These are phyloP conservation scores for Dipteronia dyeriana DNA, from an alignment of 345 rosid species.

Conservation along the genomic window DNA sequence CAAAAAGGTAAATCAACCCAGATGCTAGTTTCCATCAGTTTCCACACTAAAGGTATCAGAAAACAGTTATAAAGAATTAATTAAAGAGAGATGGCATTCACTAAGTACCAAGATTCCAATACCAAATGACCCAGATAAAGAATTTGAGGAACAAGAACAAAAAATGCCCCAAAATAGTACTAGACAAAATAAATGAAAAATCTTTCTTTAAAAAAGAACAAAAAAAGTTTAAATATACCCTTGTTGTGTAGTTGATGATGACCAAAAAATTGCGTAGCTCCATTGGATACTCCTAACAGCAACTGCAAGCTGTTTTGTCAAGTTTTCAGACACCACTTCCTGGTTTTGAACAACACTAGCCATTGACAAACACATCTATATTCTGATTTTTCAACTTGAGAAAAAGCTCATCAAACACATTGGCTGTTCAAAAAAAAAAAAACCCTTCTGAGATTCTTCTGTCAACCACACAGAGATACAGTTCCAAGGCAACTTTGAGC, in stretches of 20 bases:
- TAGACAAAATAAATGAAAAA: neutral
- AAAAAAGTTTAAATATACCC: constrained; percentile 47
- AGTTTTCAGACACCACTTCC: constrained; percentile 37
- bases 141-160: constrained; percentile 11
- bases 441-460: neutral
- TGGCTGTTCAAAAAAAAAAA: neutral
- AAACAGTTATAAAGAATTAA: neutral
- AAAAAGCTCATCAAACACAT: neutral
- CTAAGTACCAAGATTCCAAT: neutral
- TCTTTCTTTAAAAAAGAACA: neutral
- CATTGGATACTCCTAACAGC: constrained; percentile 85
- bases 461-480: neutral
- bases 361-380: constrained; percentile 36
- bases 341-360: constrained; percentile 41
- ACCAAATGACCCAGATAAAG: constrained; percentile 10
- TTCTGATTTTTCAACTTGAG: neutral
- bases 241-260: constrained; percentile 61
- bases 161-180: neutral
- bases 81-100: constrained; percentile 1
- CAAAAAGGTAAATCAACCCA: neutral
- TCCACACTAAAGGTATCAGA: neutral
- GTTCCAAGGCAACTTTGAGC: neutral
- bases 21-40: constrained; percentile 13
- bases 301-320: constrained; percentile 75
- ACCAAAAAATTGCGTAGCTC: constrained; percentile 97